Base-by-base conservation (phyloP, 2,329 filamentous ascomycete genomes). In the Scolecobasidium constrictum region DNA sequence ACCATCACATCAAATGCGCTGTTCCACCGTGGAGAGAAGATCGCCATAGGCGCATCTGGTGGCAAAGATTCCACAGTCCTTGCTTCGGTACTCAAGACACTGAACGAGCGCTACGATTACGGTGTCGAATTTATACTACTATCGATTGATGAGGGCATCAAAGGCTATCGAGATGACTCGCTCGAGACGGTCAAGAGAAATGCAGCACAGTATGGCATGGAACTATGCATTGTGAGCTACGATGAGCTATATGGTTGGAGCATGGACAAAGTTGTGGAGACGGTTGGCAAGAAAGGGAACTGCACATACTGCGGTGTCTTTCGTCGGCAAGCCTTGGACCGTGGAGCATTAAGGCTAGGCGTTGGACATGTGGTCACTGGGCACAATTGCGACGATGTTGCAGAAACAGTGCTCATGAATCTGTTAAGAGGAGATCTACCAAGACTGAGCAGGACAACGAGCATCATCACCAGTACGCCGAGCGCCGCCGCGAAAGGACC, bases 301-400 rank as follows among this genome's bases (percentile, higher is more conserved):
- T 98, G 92, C 72, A 98, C 93, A 21, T 98, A 98, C 57, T 98
- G 92, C 56, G 92, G 92, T 12, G 92, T 98, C 15, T 98, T 98
- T 58, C 74, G 92, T 42, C 75, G 93, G 46, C 92, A 98, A 65
- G 92, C 92, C 2, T 71, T 98, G 23, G 92, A 98, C 60, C 78
- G 92, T 6, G 92, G 92, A 15, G 87, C 92, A 4, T 88, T 86
- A 53, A 81, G 83, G 61, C 66, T 98, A 44, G 81, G 78, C 1
- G 94, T 98, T 54, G 79, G 78, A 53, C 92, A 98, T 63, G 88
- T 98, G 4, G 86, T 98, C 15, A 98, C 92, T 0, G 92, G 92
- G 2, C 92, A 98, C 62, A 98, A 98, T 58, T 92, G 92, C 2
- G 92, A 98, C 52, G 92, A 98, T 58, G 82, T 96, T 21, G 92